Base-by-base conservation (phyloP, 169 alveolate genomes). In the Cryptosporidium muris region DNA sequence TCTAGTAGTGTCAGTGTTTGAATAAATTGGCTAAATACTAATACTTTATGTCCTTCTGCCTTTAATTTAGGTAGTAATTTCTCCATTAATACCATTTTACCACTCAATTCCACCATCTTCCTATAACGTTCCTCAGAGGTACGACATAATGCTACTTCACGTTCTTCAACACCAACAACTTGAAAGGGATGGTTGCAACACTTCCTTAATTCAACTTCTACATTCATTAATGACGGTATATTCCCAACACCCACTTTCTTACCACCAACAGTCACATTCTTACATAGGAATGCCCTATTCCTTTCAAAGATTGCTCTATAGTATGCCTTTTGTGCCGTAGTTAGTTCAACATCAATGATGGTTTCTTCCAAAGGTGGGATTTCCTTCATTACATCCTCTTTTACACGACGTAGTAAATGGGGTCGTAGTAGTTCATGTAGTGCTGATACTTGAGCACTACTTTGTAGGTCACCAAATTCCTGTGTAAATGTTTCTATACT, bases 151-250 rank as follows among this genome's bases (percentile, higher is more conserved):
- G 80, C 90, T 43, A 63, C 67, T 36, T 62, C 85, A 12, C 80
- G 9, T 82, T 66, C 89, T 88, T 95, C 97, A 1, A 95, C 95
- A 51, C 97, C 98, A 60, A 94, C 95, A 11, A 96, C 94, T 60
- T 95, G 90, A 89, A 89, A 95, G n/a, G 98, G 96, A 82, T 96
- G 99, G 74, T 95, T 95, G 90, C 99, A 96, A 65, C 97, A 95
- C 81, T 96, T 96, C 63, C 98, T 88, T 43, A 96, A 91, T 81
- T 96, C 95, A 88, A 96, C 94, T 80, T 94, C 97, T 56, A 96
- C 91, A 81, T 96, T 96, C 80, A 90, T 92, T 42, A 94, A 81
- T 53, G 92, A 92, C 40, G 93, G 93, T 48, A 88, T 92, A 51
- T 53, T 81, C 5, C 88, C 63, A 25, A 25, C 25, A 38, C 80